Base-by-base conservation (phyloP, 495 filamentous ascomycete genomes). In the Apiosordaria backusii region DNA sequence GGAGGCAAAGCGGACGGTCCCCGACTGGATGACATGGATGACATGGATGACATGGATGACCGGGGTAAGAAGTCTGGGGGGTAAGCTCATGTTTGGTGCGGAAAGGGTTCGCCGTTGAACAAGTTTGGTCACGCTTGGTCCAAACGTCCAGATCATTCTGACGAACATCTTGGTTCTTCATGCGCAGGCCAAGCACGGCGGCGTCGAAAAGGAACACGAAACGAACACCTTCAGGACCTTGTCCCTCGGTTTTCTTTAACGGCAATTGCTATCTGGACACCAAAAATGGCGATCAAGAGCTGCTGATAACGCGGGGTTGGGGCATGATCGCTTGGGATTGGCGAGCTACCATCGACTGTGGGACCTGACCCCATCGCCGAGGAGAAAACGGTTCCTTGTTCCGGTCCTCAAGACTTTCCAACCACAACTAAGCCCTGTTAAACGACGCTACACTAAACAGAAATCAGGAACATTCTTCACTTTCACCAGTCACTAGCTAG, bases 1-100 rank as follows among this genome's bases (percentile, higher is more conserved):
- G 66, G 50, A 61, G 50, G 57, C 57, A 27, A 24, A 61, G 59
- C 59, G 59, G 57, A 26, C 26, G 24, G 16, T 4, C 23, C 24
- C 24, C 57, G 35, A 45, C 35, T 45, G 35, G 35, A 45, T 35
- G 3, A 10, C 29, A 35, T 35, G 29, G 29, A n/a, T n/a, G n/a
- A n/a, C n/a, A n/a, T 45, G 35, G 35, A 45, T 35, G 3, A 10
- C 29, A 35, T 35, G 29, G 29, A n/a, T n/a, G n/a, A n/a, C n/a
- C n/a, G n/a, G n/a, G n/a, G n/a, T n/a, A n/a, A 35, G 29, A 35
- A 6, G 29, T 10, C 10, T 35, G 29, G 6, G 5, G 5, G 29
- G 6, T 6, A 35, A 13, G 35, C 35, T 45, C 16, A 2, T 45
- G 35, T 7, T 45, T 45, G n/a, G n/a, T 45, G 35, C 35, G 35